These are phyloP conservation scores for Hyaloscypha finlandica DNA, from an alignment of 495 filamentous ascomycete species.

Conservation along the genomic window DNA sequence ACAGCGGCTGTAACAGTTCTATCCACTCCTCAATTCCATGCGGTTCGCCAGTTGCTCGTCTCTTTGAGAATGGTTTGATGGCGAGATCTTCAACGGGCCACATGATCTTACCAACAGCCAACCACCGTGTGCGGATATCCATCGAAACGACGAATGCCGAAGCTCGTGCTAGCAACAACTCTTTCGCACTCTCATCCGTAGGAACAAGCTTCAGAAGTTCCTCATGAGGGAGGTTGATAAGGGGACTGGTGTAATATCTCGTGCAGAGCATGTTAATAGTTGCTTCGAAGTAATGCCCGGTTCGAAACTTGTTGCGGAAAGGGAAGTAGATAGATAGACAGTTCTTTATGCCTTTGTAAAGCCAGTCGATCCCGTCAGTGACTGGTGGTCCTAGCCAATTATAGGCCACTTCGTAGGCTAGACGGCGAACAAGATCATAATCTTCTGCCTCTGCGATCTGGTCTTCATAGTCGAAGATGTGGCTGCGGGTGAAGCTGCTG, in stretches of 20 bases:
- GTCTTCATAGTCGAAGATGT: conserved; percentile 25
- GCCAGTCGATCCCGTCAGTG: conserved; percentile 10
- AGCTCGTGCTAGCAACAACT: conserved; percentile 12
- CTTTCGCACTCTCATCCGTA: conserved; percentile 15
- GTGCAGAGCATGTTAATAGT: conserved; percentile 25
- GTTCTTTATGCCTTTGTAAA: conserved; percentile 24
- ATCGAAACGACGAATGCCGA: conserved; percentile 21
- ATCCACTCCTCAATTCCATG: conserved; percentile 24
- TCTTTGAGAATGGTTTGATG: conserved; percentile 19
- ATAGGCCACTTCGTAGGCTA: conserved; percentile 22
- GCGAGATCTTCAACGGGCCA: conserved; percentile 27
- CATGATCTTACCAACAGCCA: conserved; percentile 13
- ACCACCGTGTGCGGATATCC: conserved; percentile 19
- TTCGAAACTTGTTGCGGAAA: conserved; percentile 23
- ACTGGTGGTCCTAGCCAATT: conserved; percentile 15
- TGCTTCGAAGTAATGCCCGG: conserved; percentile 18
- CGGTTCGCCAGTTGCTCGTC: conserved; percentile 7
- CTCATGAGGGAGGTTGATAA: conserved; percentile 13
- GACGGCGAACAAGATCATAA: conserved; percentile 21
- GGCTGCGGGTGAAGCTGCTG: conserved; percentile 17
- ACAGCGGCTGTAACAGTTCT: conserved; percentile 10
- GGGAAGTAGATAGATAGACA: conserved; percentile 27
- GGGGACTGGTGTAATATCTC: conserved; percentile 28
- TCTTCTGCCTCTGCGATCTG: conserved; percentile 20
- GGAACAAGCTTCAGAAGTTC: conserved; percentile 18